Conservation (phyloP, 768 basidiomycete genomes). For the Harrya chromipes region DNA sequence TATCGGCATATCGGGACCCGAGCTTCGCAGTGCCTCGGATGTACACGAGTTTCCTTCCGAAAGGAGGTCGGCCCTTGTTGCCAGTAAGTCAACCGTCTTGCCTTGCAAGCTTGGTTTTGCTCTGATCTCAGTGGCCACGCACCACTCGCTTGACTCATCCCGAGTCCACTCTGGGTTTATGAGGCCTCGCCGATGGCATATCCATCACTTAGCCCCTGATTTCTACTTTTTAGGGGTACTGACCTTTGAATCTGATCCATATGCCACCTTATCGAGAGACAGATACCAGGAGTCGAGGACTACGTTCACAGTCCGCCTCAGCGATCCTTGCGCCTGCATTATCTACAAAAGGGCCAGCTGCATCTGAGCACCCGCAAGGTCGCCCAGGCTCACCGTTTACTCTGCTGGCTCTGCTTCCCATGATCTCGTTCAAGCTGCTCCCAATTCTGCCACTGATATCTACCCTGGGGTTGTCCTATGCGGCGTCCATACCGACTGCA, state of each 20-base stretch:
- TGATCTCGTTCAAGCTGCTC: constrained; percentile 2
- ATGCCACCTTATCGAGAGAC: constrained; percentile 16
- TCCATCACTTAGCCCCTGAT: constrained; percentile 5
- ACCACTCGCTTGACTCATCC: constrained; percentile 5
- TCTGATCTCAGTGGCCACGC: constrained; percentile 5
- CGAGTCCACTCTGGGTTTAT: constrained; percentile 5
- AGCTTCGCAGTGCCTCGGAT: constrained; percentile 10
- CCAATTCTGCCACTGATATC: constrained; percentile 6
- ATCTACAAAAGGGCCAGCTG: constrained; percentile 15
- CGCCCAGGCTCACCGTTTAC: not conserved
- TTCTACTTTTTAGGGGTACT: constrained; percentile 7
- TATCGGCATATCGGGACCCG: constrained; percentile 4
- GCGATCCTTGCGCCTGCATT: constrained; percentile 1
- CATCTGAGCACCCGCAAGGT: not conserved
- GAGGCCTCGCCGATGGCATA: constrained; percentile 8
- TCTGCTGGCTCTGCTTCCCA: not conserved
- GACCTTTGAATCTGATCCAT: constrained; percentile 11
- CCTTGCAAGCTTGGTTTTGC: not conserved
- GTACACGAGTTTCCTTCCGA: constrained; percentile 6
- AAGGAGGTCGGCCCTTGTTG: not conserved
- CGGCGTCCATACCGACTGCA: constrained; percentile 11
- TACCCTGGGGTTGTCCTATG: constrained; percentile 8
- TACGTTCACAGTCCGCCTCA: constrained; percentile 4
- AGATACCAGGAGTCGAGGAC: constrained; percentile 13
- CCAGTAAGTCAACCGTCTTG: constrained; percentile 13